Evolutionary conservation across 1,284 basidiomycete genomes (phyloP), one percentile per base, ranked within the genome.

Genomic region (Singerocomus rubriflavus): DNA sequence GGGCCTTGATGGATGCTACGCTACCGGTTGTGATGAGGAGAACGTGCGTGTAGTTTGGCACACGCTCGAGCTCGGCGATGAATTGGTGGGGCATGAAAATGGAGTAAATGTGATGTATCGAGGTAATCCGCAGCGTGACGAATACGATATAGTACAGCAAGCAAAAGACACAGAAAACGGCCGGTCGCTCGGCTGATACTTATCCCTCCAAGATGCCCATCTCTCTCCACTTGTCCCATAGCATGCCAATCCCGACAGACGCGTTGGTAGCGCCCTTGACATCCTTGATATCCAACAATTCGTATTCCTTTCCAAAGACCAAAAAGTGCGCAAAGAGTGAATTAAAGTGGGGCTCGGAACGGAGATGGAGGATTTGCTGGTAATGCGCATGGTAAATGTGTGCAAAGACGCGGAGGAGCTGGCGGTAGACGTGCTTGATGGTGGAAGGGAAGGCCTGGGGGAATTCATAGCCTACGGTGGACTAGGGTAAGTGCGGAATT

Each of bases 361-460:
- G 92, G 21, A 99, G 81, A 68, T 99, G 95, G 17, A 99, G 81
- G 61, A 98, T 89, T 62, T 93, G 86, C 17, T 81, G 76, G 69
- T 95, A 99, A 68, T 99, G 96, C 5, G 93, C 88, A 69, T 98
- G 90, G 72, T 98, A 99, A 64, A 99, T 86, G 72, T 99, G 96
- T 1, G 96, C 95, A 71, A 98, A 98, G 43, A 99, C 93, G 42
- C 96, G 88, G 50, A 99, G 84, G 30, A 99, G 87, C 65, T 98
- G 96, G 44, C 93, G 89, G 74, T 98, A 99, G 61, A 98, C 87
- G 72, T 98, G 94, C 67, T 97, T 95, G 60, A 95, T 88, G 7
- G 93, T 96, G 11, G 89, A 85, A 1, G 93, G 90, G 73, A 99
- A 99, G 14, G 81, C 82, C 44, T 81, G 82, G 6, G 92, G 87